These are phyloP conservation scores for Ogataea naganishii DNA, from an alignment of 805 yeast species.

Conservation along the genomic window DNA sequence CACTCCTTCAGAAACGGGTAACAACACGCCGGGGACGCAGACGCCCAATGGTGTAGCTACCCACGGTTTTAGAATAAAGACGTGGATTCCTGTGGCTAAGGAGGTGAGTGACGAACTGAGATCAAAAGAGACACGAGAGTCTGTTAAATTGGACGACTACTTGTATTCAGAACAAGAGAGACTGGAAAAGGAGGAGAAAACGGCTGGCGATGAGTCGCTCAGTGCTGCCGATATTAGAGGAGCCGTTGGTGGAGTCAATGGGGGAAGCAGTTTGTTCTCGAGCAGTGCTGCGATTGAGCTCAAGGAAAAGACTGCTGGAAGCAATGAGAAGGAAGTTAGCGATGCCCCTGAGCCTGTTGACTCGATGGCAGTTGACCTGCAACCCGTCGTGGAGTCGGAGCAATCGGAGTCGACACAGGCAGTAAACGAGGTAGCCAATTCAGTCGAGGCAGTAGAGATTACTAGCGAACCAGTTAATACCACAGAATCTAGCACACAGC, in stretches of 20 bases:
- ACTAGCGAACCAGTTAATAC: too few species aligned
- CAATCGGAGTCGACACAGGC: too few species aligned
- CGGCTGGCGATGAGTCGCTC: conserved; percentile 15
- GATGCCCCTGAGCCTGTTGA: too few species aligned
- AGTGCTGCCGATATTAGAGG: conserved; percentile 32
- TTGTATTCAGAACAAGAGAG: conserved; percentile 18
- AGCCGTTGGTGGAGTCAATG: conserved; percentile 30
- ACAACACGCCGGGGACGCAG: conserved; percentile 12
- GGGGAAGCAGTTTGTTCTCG: conserved; percentile 18
- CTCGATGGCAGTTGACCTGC: too few species aligned
- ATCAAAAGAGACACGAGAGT: conserved; percentile 17
- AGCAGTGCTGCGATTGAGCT: conserved; percentile 21
- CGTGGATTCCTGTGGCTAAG: conserved; percentile 21
- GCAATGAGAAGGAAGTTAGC: too few species aligned
- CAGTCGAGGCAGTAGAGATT: too few species aligned
- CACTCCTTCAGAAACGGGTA: conserved; percentile 3
- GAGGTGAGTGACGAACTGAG: conserved; percentile 2
- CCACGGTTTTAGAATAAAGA: conserved; percentile 23
- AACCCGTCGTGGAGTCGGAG: too few species aligned
- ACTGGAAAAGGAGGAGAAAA: conserved; percentile 5
- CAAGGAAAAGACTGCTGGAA: conserved; percentile 6
- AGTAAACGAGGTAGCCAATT: too few species aligned
- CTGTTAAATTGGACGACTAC: conserved; percentile 27
- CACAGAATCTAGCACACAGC: too few species aligned
- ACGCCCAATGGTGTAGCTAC: conserved; percentile 19